These are phyloP conservation scores for Paramecium sexaurelia DNA, from an alignment of 73 alveolate genomes.

Conservation along the genomic window DNA sequence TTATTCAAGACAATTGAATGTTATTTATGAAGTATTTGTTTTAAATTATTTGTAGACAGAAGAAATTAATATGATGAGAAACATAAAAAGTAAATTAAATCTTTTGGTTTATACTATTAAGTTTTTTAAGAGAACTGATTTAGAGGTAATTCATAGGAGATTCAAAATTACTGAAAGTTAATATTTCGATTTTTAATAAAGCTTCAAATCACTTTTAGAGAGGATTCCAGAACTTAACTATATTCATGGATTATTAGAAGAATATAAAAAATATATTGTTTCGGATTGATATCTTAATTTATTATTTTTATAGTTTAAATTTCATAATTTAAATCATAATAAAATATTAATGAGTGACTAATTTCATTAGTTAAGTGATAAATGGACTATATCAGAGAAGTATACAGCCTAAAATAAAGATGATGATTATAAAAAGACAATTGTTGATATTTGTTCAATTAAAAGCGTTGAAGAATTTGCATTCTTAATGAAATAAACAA, in stretches of 20 bases:
- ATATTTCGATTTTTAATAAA: constrained; percentile 33
- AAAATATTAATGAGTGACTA: constrained; percentile 37
- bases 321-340: neutral
- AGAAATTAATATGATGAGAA: neutral
- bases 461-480: constrained; percentile 32
- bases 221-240: neutral
- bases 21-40: neutral
- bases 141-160: constrained; percentile 30
- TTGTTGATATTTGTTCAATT: neutral
- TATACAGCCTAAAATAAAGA: neutral
- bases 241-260: neutral
- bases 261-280: constrained; percentile 27
- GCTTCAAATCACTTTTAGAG: neutral
- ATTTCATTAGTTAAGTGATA: constrained; percentile 11
- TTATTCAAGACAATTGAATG: neutral
- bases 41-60: neutral
- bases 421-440: neutral
- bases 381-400: constrained; percentile 41
- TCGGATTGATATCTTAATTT: constrained; percentile 7
- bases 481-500: constrained; percentile 36
- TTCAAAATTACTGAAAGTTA: neutral
- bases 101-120: neutral
- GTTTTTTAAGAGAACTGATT: constrained; percentile 30
- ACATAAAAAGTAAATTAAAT: constrained; percentile 6
- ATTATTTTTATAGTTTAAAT: neutral